phyloP scores from a whole-genome alignment of 257 asterid species.

The Gentiana dahurica region DNA sequence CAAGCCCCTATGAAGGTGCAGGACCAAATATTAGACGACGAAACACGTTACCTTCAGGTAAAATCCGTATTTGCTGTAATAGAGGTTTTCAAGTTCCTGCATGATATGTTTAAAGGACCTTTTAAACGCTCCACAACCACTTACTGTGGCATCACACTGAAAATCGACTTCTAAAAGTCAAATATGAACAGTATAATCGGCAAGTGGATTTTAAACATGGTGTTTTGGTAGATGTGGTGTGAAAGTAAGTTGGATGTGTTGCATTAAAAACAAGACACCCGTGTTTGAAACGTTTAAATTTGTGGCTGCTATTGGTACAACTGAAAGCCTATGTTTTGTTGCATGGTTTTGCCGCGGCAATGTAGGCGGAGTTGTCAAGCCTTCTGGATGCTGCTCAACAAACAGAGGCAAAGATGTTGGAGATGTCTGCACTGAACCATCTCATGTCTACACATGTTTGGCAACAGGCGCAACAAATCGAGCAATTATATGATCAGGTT shows the following conservation, averaged over 20 bases:
- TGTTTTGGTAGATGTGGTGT: too few species aligned
- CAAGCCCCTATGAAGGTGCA: slow-evolving; percentile 52
- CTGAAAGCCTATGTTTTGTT: neutral
- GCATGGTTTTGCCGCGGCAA: slow-evolving; percentile 6
- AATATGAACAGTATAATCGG: too few species aligned
- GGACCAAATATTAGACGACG: slow-evolving; percentile 70
- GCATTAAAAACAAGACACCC: too few species aligned
- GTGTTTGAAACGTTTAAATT: slow-evolving; percentile 1
- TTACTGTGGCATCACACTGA: too few species aligned
- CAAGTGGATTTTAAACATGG: too few species aligned
- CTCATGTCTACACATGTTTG: slow-evolving; percentile 93
- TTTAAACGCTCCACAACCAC: too few species aligned
- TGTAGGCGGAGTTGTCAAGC: slow-evolving; percentile 71
- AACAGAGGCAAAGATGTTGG: slow-evolving; percentile 91
- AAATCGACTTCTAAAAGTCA: too few species aligned
- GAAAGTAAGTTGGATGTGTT: too few species aligned
- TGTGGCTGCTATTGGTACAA: neutral
- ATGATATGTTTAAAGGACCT: neutral
- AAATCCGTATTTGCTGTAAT: slow-evolving; percentile 2
- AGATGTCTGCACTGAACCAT: slow-evolving; percentile 89
- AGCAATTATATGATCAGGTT: slow-evolving; percentile 74
- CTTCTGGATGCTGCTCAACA: slow-evolving; percentile 83
- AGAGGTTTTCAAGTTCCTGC: slow-evolving; percentile 1
- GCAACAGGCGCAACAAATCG: slow-evolving; percentile 93
- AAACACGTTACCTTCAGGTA: slow-evolving; percentile 90